A percentile compares a stretch with the other conserved stretches of the same genome.
phyloP scores from a whole-genome alignment of 148 eudicot species.

The Cornus controversa region DNA sequence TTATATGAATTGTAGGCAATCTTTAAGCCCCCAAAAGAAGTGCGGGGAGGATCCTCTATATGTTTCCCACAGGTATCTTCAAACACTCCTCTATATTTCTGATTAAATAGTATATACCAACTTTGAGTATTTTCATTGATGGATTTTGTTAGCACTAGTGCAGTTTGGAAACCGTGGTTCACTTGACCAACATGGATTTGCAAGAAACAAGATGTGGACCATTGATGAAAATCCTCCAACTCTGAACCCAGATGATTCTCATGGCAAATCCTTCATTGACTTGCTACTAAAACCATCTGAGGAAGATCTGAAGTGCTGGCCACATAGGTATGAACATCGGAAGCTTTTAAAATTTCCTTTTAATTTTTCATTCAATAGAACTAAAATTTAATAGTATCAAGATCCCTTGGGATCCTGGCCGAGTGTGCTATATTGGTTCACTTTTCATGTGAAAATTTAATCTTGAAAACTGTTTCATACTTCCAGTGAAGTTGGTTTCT shows the following conservation, averaged over 20 bases:
- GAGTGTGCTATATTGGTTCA: background rate
- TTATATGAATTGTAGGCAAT: conserved; percentile 45
- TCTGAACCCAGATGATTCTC: conserved; percentile 48
- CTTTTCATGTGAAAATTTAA: too few species aligned
- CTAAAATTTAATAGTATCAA: background rate
- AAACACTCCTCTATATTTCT: background rate
- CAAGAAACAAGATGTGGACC: conserved; percentile 75
- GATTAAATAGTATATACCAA: background rate
- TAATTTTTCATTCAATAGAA: background rate
- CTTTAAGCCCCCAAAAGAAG: conserved; percentile 73
- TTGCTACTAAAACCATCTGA: conserved; percentile 73
- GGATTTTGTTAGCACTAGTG: conserved; percentile 15
- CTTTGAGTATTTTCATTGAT: conserved; percentile 2
- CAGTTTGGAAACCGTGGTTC: conserved; percentile 83
- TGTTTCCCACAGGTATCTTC: conserved; percentile 92
- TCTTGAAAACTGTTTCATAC: too few species aligned
- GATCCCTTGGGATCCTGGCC: background rate
- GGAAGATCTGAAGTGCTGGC: conserved; percentile 88
- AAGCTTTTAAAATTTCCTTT: conserved; percentile 3
- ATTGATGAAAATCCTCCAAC: conserved; percentile 78
- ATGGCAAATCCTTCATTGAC: conserved; percentile 74
- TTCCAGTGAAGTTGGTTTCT: too few species aligned
- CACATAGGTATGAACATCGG: conserved; percentile 53
- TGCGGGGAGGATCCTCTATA: conserved; percentile 87
- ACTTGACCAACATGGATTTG: conserved; percentile 92